These are phyloP conservation scores for Niveomyces coronatus DNA, from an alignment of 2,329 filamentous ascomycete species.

Conservation along the genomic window DNA sequence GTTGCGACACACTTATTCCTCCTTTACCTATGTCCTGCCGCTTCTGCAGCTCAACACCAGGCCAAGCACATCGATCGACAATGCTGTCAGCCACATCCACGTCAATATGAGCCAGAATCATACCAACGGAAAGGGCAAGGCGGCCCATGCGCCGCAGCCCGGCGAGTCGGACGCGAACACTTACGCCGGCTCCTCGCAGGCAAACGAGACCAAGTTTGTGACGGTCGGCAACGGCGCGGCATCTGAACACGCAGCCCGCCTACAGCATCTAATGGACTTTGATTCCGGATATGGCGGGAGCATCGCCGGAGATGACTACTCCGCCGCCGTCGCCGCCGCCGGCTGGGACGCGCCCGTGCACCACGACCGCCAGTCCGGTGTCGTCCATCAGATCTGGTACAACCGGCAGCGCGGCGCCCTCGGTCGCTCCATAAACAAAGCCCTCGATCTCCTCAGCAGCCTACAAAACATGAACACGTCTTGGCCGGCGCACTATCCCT, in stretches of 20 bases:
- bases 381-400: slow-evolving; percentile 88
- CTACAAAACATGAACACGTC: slow-evolving; percentile 81
- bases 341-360: slow-evolving; percentile 36
- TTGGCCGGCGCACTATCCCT: slow-evolving; percentile 94
- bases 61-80: neutral
- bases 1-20: too few relatives aligned
- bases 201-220: slow-evolving; percentile 59
- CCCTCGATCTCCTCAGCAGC: slow-evolving; percentile 71
- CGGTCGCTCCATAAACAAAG: slow-evolving; percentile 77
- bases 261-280: slow-evolving; percentile 71
- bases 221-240: slow-evolving; percentile 76
- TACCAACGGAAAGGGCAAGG: slow-evolving; percentile 44
- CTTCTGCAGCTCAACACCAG: too few relatives aligned
- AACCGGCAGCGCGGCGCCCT: slow-evolving; percentile 84
- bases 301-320: slow-evolving; percentile 52
- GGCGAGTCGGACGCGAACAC: slow-evolving; percentile 18
- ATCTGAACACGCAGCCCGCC: slow-evolving; percentile 68
- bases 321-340: slow-evolving; percentile 34
- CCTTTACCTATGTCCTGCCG: too few relatives aligned
- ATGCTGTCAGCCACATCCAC: slow-evolving; percentile 9
- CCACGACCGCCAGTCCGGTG: slow-evolving; percentile 53
- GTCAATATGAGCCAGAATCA: slow-evolving; percentile 51
- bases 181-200: slow-evolving; percentile 17
- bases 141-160: slow-evolving; percentile 25
- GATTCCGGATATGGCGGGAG: slow-evolving; percentile 93